Evolutionary conservation across 75 land plant species (phyloP), one percentile per base, ranked within the genome.

Genomic region (Cryptomeria japonica): DNA sequence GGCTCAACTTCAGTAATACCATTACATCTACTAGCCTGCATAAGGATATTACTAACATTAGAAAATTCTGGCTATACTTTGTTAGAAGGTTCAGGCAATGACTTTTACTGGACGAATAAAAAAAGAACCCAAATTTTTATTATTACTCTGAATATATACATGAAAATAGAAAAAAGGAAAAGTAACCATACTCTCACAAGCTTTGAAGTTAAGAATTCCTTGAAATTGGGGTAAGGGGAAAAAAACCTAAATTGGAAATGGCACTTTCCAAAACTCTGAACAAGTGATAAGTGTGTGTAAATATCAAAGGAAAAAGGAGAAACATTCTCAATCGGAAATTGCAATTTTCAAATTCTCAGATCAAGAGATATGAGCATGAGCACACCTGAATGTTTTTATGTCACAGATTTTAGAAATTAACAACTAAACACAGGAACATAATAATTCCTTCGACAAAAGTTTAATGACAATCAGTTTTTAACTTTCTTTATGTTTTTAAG

Each of bases 21-120:
- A 34, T 76, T 39, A 19, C 16, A 76, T 76, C 38, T 76, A 76
- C 79, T 76, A 76, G 79, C 79, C 79, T 76, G 79, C 79, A 76
- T 37, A 76, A 76, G 79, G 38, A 15, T 76, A 76, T 76, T 76
- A 76, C 32, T 75, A 75, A 31, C 78, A 76, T 76, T 14, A 76
- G 78, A 34, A 34, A 76, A 36, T 2, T 76, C 39, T 14, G 79
- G 39, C 16, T 76, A 37, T 13, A 34, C 38, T 76, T 76, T 76
- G 18, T 76, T 36, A 76, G 38, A 76, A 76, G 79, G 36, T 76
- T 76, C 39, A 32, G 79, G 79, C 37, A 76, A 34, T 37, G 38
- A 76, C 36, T 76, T 37, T 76, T 36, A 76, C 11, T 32, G 37
- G 39, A 76, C 79, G 14, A 18, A 34, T 76, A 5, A 3, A 36